A percentile compares a stretch with the other conserved stretches of the same genome.
phyloP scores from a whole-genome alignment of 192 early-diverging fungal genomes.

The Radiomyces spectabilis region DNA sequence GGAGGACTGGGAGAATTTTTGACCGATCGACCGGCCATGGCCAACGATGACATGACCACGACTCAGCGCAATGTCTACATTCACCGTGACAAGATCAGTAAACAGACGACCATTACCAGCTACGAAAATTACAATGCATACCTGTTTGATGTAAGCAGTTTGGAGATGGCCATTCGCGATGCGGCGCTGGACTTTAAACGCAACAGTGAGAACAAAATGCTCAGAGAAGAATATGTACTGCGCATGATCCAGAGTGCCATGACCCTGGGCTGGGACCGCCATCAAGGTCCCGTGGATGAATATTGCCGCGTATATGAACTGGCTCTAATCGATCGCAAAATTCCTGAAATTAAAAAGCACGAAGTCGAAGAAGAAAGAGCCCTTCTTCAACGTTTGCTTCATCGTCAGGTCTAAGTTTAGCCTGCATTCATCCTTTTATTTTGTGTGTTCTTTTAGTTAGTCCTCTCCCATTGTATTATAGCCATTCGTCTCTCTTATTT shows the following conservation, averaged over 20 bases:
- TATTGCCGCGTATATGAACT: constrained; percentile 27
- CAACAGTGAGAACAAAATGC: constrained; percentile 9
- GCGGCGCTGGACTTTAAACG: constrained; percentile 22
- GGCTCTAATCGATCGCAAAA: not conserved
- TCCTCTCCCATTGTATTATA: too few relatives aligned
- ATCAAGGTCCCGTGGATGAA: constrained; percentile 38
- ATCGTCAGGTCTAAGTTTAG: not conserved
- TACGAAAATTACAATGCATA: constrained; percentile 38
- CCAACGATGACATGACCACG: not conserved
- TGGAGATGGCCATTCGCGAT: constrained; percentile 33
- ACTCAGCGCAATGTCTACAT: not conserved
- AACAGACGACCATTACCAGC: constrained; percentile 13
- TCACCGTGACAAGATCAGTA: not conserved
- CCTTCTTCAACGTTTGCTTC: not conserved
- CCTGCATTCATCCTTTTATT: too few relatives aligned
- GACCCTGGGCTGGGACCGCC: constrained; percentile 41
- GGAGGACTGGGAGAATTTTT: constrained; percentile 45
- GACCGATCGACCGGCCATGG: constrained; percentile 29
- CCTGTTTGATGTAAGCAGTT: constrained; percentile 12
- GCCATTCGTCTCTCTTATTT: too few relatives aligned
- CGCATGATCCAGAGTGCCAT: constrained; percentile 39
- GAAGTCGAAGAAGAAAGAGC: not conserved
- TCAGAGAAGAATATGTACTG: constrained; percentile 37
- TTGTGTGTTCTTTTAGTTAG: too few relatives aligned
- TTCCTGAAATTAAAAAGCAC: not conserved